These are phyloP conservation scores for Eremothecium coryli DNA, from an alignment of 1,139 yeast genomes.

Conservation along the genomic window DNA sequence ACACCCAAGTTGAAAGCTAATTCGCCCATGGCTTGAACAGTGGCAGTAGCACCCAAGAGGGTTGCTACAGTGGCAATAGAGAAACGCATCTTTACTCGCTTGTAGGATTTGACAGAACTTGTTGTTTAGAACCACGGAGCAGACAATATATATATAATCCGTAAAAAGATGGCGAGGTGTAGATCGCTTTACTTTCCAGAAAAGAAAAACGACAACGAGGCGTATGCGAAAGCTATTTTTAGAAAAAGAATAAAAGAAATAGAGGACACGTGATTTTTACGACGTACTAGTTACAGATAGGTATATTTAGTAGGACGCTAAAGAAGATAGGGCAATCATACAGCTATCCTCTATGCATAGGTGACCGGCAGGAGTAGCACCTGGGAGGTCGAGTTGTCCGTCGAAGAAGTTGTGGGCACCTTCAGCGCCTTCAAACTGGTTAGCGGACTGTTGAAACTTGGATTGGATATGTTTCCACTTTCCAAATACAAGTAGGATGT, in stretches of 20 bases:
- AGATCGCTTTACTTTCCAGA: no score
- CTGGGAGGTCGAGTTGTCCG: conserved; percentile 46
- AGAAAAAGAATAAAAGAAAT: no score
- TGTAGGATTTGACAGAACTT: not conserved
- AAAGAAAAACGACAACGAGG: no score
- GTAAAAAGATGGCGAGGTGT: not conserved
- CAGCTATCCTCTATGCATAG: conserved; percentile 56
- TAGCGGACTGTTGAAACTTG: conserved; percentile 42
- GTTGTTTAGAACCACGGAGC: not conserved
- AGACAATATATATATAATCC: not conserved
- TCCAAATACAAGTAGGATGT: conserved; percentile 51
- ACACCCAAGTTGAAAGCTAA: conserved; percentile 78
- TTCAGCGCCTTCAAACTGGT: conserved; percentile 44
- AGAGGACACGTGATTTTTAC: no score
- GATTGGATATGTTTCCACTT: conserved; percentile 48
- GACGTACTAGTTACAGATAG: no score
- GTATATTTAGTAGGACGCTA: no score
- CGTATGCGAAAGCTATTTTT: no score
- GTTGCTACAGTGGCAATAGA: conserved; percentile 24
- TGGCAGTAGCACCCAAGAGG: conserved; percentile 20
- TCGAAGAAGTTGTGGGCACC: conserved; percentile 60
- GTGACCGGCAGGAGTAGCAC: conserved; percentile 40
- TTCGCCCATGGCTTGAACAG: conserved; percentile 31
- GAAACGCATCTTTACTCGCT: conserved; percentile 23
- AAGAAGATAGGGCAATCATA: conserved; percentile 48